These are phyloP conservation scores for Fraxinus angustifolia DNA, from an alignment of 305 asterid species.

Conservation along the genomic window DNA sequence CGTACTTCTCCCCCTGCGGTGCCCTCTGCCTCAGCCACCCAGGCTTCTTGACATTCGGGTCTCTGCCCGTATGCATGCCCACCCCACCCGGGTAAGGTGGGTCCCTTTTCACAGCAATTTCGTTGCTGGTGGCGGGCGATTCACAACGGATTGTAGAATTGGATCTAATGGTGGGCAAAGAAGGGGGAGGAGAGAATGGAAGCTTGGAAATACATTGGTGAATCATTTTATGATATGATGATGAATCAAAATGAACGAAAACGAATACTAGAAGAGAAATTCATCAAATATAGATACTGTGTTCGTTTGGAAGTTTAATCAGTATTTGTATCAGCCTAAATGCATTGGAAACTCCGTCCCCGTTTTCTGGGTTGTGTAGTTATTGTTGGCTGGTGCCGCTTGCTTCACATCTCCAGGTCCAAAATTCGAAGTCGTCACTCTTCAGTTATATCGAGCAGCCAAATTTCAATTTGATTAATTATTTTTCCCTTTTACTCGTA, in stretches of 20 bases:
- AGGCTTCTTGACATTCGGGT: conserved; percentile 77
- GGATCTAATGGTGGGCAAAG: conserved; percentile 22
- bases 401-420: neutral
- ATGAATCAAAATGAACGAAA: neutral
- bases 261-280: neutral
- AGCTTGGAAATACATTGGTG: conserved; percentile 41
- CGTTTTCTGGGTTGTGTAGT: neutral
- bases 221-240: conserved; percentile 31
- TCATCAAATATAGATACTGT: neutral
- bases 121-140: conserved; percentile 19
- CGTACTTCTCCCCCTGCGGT: conserved; percentile 85
- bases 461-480: neutral
- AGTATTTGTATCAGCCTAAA: conserved; percentile 23
- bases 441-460: neutral
- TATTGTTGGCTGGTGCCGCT: neutral
- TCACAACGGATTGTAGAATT: conserved; percentile 26
- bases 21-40: conserved; percentile 92
- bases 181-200: conserved; percentile 25
- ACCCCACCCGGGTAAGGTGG: conserved; percentile 45
- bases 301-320: neutral
- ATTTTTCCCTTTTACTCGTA: neutral
- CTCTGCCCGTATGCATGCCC: conserved; percentile 78
- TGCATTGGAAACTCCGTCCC: conserved; percentile 38
- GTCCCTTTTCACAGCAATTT: neutral
- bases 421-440: neutral